A percentile compares a stretch with the other conserved stretches of the same genome.
phyloP scores from a whole-genome alignment of 345 rosid genomes.

The Gossypium bickii region DNA sequence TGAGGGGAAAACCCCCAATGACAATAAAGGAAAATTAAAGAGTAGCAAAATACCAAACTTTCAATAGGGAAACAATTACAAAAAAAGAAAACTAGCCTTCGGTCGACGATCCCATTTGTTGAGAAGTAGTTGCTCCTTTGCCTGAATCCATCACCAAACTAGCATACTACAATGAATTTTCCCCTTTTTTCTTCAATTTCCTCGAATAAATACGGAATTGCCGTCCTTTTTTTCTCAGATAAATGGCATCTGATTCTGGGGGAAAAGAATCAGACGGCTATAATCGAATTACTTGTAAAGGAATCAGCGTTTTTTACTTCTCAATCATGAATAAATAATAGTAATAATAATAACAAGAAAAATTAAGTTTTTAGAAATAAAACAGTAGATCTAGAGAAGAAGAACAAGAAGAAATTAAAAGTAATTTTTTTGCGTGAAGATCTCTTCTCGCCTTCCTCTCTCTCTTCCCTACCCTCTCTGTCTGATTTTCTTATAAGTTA shows the following conservation, averaged over 20 bases:
- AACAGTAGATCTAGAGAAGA: not conserved
- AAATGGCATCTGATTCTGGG: not conserved
- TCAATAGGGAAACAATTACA: not conserved
- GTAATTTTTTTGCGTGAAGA: not conserved
- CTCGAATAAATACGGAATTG: not conserved
- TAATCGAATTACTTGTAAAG: not conserved
- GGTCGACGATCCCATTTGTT: constrained; percentile 21
- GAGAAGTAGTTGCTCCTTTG: constrained; percentile 25
- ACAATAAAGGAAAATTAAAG: not conserved
- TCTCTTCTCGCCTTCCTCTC: not conserved
- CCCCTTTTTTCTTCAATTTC: not conserved
- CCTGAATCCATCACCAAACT: constrained; percentile 26
- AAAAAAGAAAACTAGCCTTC: constrained; percentile 18
- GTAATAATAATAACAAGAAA: not conserved
- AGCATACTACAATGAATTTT: not conserved
- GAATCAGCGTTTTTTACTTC: not conserved
- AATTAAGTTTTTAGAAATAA: not conserved
- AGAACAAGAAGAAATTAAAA: not conserved
- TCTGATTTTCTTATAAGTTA: no score
- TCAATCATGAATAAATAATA: not conserved
- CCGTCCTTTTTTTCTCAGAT: not conserved
- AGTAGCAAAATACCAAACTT: not conserved
- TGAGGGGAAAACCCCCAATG: not conserved
- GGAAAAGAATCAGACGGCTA: constrained; percentile 5
- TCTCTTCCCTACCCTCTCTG: no score